Conservation (phyloP, 1,139 yeast genomes). For the Debaryomyces sp. region DNA sequence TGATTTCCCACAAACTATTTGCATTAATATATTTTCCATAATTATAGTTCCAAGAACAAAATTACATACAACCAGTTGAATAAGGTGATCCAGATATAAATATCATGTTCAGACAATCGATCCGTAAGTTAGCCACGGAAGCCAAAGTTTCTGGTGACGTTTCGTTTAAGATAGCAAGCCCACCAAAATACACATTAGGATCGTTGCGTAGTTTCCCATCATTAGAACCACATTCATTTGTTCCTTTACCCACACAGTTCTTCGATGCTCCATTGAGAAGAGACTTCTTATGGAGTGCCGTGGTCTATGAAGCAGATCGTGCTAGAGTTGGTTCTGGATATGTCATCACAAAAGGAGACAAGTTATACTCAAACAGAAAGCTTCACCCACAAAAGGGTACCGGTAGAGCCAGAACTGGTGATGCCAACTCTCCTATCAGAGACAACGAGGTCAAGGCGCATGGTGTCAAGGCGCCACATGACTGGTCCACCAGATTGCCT, state of each 20-base stretch:
- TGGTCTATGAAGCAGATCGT: conserved; percentile 86
- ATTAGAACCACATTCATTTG: conserved; percentile 75
- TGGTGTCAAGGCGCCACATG: conserved; percentile 89
- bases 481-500: conserved; percentile 84
- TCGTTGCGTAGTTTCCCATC: conserved; percentile 85
- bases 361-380: conserved; percentile 83
- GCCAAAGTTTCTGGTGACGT: conserved; percentile 17
- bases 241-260: conserved; percentile 73
- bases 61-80: not conserved
- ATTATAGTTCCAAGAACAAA: not conserved
- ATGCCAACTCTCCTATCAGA: conserved; percentile 90
- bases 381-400: conserved; percentile 89
- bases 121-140: conserved; percentile 38
- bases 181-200: conserved; percentile 80
- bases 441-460: conserved; percentile 89
- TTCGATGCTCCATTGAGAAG: conserved; percentile 80
- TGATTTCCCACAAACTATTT: not conserved
- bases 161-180: conserved; percentile 37
- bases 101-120: conserved; percentile 20
- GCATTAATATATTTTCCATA: not conserved
- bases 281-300: conserved; percentile 93
- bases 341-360: conserved; percentile 83
- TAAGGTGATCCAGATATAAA: not conserved
- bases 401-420: conserved; percentile 96
- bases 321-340: conserved; percentile 88